Evolutionary conservation across 164 flowering plant genomes (phyloP).

Genomic region (Umbellularia californica): DNA sequence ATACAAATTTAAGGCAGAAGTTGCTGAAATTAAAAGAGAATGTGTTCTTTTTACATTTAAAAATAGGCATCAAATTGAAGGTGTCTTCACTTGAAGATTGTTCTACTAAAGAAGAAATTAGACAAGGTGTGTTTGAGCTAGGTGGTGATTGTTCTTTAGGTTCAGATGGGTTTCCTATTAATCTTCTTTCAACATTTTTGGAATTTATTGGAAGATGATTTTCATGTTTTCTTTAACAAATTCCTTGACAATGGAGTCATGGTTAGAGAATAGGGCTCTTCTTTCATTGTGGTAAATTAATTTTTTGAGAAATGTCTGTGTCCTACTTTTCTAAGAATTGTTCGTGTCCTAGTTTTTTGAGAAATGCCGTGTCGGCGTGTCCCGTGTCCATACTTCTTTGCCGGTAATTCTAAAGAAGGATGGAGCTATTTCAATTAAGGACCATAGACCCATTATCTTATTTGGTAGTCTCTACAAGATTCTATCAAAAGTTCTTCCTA

Average conservation of each 20-base stretch:
- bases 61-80: no score
- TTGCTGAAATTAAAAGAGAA: no score
- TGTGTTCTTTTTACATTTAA: no score
- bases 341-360: no score
- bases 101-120: no score
- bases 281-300: not conserved
- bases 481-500: not conserved
- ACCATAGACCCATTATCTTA: not conserved
- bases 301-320: no score
- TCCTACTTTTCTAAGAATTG: no score
- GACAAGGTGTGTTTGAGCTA: no score
- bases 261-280: not conserved
- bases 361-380: no score
- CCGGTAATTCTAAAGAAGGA: not conserved
- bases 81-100: no score
- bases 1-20: no score
- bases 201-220: not conserved
- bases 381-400: no score
- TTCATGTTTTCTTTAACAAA: not conserved
- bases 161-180: not conserved
- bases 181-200: not conserved
- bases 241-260: not conserved
- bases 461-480: not conserved
- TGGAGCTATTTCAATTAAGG: not conserved
- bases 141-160: not conserved